phyloP scores from a whole-genome alignment of 2,329 filamentous ascomycete species.

The Aureobasidium mangrovei region DNA sequence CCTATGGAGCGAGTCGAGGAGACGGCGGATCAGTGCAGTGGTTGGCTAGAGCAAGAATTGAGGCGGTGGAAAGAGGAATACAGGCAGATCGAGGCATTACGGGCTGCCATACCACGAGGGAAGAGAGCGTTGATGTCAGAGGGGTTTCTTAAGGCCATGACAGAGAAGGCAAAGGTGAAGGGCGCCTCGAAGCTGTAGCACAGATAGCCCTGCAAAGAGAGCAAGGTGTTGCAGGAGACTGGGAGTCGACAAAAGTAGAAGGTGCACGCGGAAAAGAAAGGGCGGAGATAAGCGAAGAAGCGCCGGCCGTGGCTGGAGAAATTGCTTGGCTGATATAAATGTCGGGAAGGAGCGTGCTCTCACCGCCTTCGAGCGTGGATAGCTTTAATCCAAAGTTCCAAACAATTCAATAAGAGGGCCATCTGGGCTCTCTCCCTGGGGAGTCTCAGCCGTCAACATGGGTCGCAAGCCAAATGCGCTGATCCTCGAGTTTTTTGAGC shows the following conservation, averaged over 20 bases:
- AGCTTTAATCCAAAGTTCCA: background rate
- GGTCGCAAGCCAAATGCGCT: constrained; percentile 76
- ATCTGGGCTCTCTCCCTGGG: constrained; percentile 4
- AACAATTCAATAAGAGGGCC: background rate
- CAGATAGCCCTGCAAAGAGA: too few relatives aligned
- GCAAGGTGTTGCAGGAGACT: too few relatives aligned
- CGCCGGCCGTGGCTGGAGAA: background rate
- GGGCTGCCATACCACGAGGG: constrained; percentile 15
- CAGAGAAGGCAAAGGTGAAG: constrained; percentile 17
- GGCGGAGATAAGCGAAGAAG: background rate
- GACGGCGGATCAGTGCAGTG: constrained; percentile 48
- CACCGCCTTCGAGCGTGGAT: background rate
- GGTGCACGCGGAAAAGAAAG: background rate
- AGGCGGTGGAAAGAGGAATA: constrained; percentile 28
- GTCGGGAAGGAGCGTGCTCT: background rate
- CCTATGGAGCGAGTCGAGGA: constrained; percentile 67
- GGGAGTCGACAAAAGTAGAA: background rate
- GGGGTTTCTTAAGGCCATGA: constrained; percentile 18
- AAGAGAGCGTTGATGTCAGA: constrained; percentile 24
- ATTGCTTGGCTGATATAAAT: too few relatives aligned
- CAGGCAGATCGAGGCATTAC: constrained; percentile 15
- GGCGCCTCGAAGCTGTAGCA: constrained; percentile 15
- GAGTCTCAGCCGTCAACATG: constrained; percentile 41
- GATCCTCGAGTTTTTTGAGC: constrained; percentile 80
- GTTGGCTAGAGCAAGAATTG: constrained; percentile 30